phyloP scores from a whole-genome alignment of 257 asterid genomes.

The Capsicum baccatum region DNA sequence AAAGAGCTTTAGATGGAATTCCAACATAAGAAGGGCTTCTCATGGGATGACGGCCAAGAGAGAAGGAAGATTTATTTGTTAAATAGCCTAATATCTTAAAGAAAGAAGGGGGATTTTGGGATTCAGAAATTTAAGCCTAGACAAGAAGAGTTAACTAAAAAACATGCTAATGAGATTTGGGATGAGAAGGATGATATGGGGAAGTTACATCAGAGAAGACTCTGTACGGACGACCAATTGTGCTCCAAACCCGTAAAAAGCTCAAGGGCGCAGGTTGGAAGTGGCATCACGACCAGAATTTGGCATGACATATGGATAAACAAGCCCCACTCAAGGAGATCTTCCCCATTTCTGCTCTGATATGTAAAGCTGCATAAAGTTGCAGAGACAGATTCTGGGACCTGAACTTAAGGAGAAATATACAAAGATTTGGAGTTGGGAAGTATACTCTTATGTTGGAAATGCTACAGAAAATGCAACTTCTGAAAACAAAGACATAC shows the following conservation, averaged over 20 bases:
- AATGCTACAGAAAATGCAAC: slow-evolving; percentile 14
- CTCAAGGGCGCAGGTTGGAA: neutral
- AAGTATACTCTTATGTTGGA: neutral
- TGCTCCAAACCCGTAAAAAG: slow-evolving; percentile 6
- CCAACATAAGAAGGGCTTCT: neutral
- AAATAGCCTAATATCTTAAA: neutral
- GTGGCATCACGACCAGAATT: neutral
- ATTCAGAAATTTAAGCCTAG: neutral
- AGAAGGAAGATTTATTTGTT: neutral
- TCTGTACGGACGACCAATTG: neutral
- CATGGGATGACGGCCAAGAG: neutral
- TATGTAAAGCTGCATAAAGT: neutral
- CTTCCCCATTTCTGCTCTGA: neutral
- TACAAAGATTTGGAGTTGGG: neutral
- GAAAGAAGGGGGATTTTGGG: neutral
- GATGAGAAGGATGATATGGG: neutral
- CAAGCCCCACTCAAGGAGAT: slow-evolving; percentile 6
- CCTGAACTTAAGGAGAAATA: neutral
- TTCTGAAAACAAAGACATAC: slow-evolving; percentile 17
- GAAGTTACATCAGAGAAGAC: neutral
- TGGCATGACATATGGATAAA: slow-evolving; percentile 13
- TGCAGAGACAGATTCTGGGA: neutral
- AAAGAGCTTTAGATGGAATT: neutral
- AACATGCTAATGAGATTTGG: neutral
- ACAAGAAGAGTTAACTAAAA: neutral